A percentile compares a stretch with the other conserved stretches of the same genome.
Evolutionary conservation across 2,329 filamentous ascomycete genomes (phyloP).

Genomic region (Myriosclerotinia scirpicola): DNA sequence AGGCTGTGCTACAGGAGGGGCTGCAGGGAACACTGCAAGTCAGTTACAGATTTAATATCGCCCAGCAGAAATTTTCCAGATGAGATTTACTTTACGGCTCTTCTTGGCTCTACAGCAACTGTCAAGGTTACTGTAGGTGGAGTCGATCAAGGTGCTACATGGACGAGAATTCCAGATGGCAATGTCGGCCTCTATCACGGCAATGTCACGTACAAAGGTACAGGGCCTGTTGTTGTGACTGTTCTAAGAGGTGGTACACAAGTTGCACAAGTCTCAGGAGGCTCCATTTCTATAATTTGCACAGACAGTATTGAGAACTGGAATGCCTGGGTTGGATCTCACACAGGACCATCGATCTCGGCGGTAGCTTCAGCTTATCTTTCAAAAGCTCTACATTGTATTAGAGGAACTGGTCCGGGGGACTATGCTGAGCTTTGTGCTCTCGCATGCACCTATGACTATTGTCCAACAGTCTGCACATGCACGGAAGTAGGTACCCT

Average conservation of each 20-base stretch:
- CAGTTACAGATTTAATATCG: neutral
- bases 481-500: neutral
- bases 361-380: neutral
- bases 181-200: slow-evolving; percentile 1
- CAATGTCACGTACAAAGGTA: neutral
- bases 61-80: neutral
- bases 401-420: slow-evolving; percentile 33
- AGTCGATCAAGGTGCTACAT: neutral
- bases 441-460: neutral
- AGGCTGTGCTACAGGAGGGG: neutral
- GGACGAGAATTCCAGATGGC: slow-evolving; percentile 1
- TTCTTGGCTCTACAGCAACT: neutral
- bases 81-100: neutral
- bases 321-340: slow-evolving; percentile 1
- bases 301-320: slow-evolving; percentile 6
- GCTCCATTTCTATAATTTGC: neutral
- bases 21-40: slow-evolving; percentile 4
- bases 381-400: neutral
- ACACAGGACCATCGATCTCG: neutral
- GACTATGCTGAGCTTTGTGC: slow-evolving; percentile 38
- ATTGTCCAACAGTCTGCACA: neutral
- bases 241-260: neutral
- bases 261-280: neutral
- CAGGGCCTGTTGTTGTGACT: neutral
- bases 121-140: neutral